Conservation (phyloP, 2,329 filamentous ascomycete species). For the Elsinoe arachidis region DNA sequence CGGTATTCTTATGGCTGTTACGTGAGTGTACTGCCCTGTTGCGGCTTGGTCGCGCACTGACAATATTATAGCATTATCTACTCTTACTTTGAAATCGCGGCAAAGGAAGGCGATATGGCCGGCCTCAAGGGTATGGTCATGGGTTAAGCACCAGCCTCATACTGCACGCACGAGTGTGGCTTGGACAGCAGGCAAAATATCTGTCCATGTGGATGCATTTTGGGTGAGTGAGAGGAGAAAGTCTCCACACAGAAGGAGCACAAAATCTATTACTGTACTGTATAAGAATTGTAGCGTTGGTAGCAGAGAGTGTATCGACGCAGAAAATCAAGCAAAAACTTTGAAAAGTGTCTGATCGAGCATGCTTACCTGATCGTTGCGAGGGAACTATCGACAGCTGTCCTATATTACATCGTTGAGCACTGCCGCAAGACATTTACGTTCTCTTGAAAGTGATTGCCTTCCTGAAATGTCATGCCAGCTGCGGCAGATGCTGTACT, state of each 20-base stretch:
- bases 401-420: neutral
- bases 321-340: neutral
- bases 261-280: conserved; percentile 10
- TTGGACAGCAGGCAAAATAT: conserved; percentile 1
- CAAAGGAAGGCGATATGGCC: conserved; percentile 92
- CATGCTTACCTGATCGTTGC: neutral
- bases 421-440: neutral
- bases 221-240: neutral
- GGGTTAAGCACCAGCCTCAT: conserved; percentile 29
- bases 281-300: conserved; percentile 11
- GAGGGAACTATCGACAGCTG: neutral
- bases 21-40: conserved; percentile 54
- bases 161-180: conserved; percentile 14
- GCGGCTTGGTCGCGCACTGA: conserved; percentile 14
- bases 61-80: conserved; percentile 77
- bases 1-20: conserved; percentile 95
- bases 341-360: no score
- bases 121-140: conserved; percentile 62
- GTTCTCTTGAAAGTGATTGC: neutral
- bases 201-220: conserved; percentile 10
- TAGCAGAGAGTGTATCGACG: conserved; percentile 5
- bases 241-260: neutral
- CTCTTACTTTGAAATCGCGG: conserved; percentile 98
- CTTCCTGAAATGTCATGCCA: conserved; percentile 8
- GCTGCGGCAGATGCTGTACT: neutral